Evolutionary conservation across 805 yeast species (phyloP).

Genomic region (Metschnikowia continentalis): DNA sequence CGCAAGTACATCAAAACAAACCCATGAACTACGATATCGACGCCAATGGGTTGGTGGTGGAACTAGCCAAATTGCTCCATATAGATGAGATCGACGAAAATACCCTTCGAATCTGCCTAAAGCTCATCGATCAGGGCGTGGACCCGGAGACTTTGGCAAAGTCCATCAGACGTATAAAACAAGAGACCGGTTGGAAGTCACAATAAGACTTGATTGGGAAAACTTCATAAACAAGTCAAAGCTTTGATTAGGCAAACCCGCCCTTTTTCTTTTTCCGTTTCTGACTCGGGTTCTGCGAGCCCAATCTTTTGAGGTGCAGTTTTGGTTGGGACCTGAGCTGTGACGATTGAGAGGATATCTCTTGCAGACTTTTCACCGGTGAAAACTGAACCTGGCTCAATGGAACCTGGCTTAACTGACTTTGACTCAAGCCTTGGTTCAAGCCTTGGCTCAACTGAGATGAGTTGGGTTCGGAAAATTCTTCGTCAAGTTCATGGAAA

Average conservation of each 20-base stretch:
- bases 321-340: constrained; percentile 1
- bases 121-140: constrained; percentile 33
- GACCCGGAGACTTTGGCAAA: constrained; percentile 28
- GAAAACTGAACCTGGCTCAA: no score
- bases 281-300: constrained; percentile 19
- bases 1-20: neutral
- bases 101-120: constrained; percentile 29
- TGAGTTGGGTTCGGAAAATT: neutral
- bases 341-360: neutral
- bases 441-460: neutral
- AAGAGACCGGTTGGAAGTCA: constrained; percentile 18
- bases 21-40: constrained; percentile 4
- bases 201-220: neutral
- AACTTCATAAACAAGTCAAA: no score
- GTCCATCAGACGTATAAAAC: constrained; percentile 22
- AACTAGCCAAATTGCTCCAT: constrained; percentile 24
- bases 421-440: no score
- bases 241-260: constrained; percentile 40
- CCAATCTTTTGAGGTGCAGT: constrained; percentile 2
- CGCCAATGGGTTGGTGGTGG: constrained; percentile 10
- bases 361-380: no score
- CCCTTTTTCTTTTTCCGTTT: constrained; percentile 43
- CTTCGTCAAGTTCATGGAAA: neutral
- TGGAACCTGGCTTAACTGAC: neutral
- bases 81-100: constrained; percentile 24